Evolutionary conservation across 2,329 filamentous ascomycete genomes (phyloP), one percentile per base, ranked within the genome.

Genomic region (Fusarium heterosporum): DNA sequence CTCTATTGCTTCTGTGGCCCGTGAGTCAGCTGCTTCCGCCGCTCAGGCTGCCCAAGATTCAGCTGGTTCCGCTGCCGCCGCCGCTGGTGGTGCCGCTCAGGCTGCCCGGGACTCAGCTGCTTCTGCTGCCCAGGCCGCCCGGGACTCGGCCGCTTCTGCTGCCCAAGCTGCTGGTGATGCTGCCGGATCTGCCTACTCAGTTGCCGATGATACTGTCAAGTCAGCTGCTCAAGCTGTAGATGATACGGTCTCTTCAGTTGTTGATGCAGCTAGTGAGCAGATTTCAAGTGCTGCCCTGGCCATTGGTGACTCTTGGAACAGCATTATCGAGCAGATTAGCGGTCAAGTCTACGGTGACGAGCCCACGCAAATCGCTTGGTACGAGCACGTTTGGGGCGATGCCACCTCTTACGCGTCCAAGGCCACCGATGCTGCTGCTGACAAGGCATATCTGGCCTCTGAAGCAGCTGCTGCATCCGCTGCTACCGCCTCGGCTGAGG

Each of bases 281-380:
- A 70, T 78, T 9, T 77, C 75, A 14, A 66, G 71, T 13, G 77
- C 79, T 19, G 78, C 77, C 11, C 73, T 79, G 45, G 77, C 77
- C 11, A 72, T 82, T 45, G 78, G 75, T 1, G 80, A 81, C 7
- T 75, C 74, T 1, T 81, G 78, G 78, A 79, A 79, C 43, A 77
- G 72, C 9, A 73, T 78, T 1, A 82, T 93, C 36, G 85, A 86
- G 8, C 85, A 85, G 63, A 86, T 91, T 34, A 92, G 90, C 75
- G 82, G 85, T 42, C 88, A 90, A 61, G 82, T 93, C 30, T 94
- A 93, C 66, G 89, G 90, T 26, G 84, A 87, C 28, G 84, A 87
- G 19, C 89, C 89, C n/a, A 76, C 75, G 1, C 85, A 85, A 2
- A 85, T 85, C n/a, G 83, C 83, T 1, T 87, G 84, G 84, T 85